Evolutionary conservation across 306 rosid genomes (phyloP).

Genomic region (Abrus precatorius): DNA sequence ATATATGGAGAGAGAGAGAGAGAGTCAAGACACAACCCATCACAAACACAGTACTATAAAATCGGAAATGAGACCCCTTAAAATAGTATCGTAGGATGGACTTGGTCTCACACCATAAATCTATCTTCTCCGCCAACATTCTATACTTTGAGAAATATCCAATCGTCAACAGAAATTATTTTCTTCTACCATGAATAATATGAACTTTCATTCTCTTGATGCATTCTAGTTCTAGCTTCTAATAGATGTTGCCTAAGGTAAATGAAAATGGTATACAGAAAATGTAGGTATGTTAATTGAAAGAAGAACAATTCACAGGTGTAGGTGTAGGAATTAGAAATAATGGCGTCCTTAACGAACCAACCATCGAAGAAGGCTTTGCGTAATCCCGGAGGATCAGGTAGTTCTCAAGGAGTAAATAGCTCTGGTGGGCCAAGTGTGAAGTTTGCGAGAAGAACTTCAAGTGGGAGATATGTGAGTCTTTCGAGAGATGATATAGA

Average conservation of each 20-base stretch:
- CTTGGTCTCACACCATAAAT: slow-evolving; percentile 61
- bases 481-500: slow-evolving; percentile 91
- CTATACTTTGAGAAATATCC: slow-evolving; percentile 21
- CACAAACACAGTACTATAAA: slow-evolving; percentile 54
- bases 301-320: neutral
- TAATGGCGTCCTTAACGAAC: slow-evolving; percentile 61
- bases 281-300: neutral
- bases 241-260: slow-evolving; percentile 4
- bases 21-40: neutral
- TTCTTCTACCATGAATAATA: slow-evolving; percentile 28
- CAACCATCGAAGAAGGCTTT: slow-evolving; percentile 74
- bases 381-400: slow-evolving; percentile 57
- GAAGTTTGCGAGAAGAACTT: slow-evolving; percentile 84
- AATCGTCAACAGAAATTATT: slow-evolving; percentile 20
- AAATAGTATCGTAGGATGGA: slow-evolving; percentile 42
- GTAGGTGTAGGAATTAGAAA: neutral
- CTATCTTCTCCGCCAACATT: slow-evolving; percentile 29
- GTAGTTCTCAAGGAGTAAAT: slow-evolving; percentile 52
- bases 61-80: slow-evolving; percentile 41
- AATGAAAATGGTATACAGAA: neutral
- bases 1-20: neutral
- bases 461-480: slow-evolving; percentile 85
- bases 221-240: slow-evolving; percentile 9
- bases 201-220: slow-evolving; percentile 6
- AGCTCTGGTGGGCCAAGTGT: slow-evolving; percentile 64